These are phyloP conservation scores for Kwoniella dendrophila DNA, from an alignment of 768 basidiomycete species.

Conservation along the genomic window DNA sequence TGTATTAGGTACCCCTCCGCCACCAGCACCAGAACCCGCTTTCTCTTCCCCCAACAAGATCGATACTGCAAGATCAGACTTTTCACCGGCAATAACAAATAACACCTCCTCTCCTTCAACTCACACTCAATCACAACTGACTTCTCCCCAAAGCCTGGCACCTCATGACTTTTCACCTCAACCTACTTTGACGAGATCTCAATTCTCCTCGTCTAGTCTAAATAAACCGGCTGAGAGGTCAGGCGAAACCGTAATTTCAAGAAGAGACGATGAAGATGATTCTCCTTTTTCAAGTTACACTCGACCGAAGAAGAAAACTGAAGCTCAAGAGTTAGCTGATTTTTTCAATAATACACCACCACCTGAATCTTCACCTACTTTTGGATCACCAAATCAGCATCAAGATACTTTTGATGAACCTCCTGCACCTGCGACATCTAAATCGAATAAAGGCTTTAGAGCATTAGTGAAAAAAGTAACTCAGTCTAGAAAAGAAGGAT, in stretches of 20 bases:
- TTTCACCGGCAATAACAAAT: neutral
- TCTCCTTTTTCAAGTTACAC: slow-evolving; percentile 4
- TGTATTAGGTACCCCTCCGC: slow-evolving; percentile 42
- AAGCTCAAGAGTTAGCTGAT: slow-evolving; percentile 49
- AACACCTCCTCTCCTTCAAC: neutral
- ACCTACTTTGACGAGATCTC: slow-evolving; percentile 5
- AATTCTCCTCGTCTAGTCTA: slow-evolving; percentile 8
- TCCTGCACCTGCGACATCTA: slow-evolving; percentile 24
- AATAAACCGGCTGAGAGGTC: slow-evolving; percentile 6
- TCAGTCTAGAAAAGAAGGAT: slow-evolving; percentile 29
- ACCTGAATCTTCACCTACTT: slow-evolving; percentile 8
- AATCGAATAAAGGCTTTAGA: slow-evolving; percentile 61
- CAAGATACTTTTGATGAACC: slow-evolving; percentile 5
- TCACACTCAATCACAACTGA: neutral
- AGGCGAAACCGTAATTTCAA: slow-evolving; percentile 1
- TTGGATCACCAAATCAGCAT: slow-evolving; percentile 9
- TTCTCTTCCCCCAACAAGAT: neutral
- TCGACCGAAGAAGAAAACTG: slow-evolving; percentile 17
- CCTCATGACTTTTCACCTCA: neutral
- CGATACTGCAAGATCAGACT: neutral
- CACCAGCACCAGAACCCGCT: slow-evolving; percentile 13
- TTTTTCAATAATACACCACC: slow-evolving; percentile 45
- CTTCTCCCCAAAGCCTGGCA: neutral
- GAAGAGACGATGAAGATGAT: slow-evolving; percentile 22
- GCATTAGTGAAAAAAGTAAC: slow-evolving; percentile 81